Conservation (phyloP, 495 filamentous ascomycete species). For the Astrothelium subdiscretum region DNA sequence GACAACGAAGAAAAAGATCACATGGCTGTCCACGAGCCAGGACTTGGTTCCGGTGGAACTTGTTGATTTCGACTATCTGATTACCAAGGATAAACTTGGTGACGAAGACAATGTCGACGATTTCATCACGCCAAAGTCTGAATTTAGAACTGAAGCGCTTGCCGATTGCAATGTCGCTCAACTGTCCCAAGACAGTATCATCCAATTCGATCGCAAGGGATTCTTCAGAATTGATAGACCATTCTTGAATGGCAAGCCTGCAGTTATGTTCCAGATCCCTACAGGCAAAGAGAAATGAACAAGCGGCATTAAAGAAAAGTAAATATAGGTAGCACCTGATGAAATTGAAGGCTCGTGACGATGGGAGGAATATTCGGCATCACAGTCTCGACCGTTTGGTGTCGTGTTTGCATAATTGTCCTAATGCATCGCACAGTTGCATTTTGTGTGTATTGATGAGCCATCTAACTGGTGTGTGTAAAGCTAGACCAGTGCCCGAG, state of each 20-base stretch:
- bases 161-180: slow-evolving; percentile 71
- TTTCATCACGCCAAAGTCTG: slow-evolving; percentile 63
- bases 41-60: slow-evolving; percentile 70
- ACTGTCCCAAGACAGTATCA: slow-evolving; percentile 71
- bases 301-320: background rate
- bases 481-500: background rate
- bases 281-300: slow-evolving; percentile 22
- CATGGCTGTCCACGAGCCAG: slow-evolving; percentile 73
- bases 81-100: slow-evolving; percentile 81
- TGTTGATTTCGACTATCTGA: slow-evolving; percentile 82
- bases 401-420: background rate
- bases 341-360: background rate
- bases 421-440: background rate
- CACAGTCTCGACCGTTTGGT: background rate
- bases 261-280: slow-evolving; percentile 29
- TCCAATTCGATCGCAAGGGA: slow-evolving; percentile 89
- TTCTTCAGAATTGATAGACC: slow-evolving; percentile 71
- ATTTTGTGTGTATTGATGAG: background rate
- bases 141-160: slow-evolving; percentile 59
- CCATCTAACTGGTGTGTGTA: background rate
- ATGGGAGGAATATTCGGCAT: background rate
- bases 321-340: background rate
- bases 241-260: slow-evolving; percentile 34
- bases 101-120: slow-evolving; percentile 74
- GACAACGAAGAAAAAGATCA: slow-evolving; percentile 90